Evolutionary conservation across 129 eudicot species (phyloP).

Genomic region (Centrapalus pauciflorus): DNA sequence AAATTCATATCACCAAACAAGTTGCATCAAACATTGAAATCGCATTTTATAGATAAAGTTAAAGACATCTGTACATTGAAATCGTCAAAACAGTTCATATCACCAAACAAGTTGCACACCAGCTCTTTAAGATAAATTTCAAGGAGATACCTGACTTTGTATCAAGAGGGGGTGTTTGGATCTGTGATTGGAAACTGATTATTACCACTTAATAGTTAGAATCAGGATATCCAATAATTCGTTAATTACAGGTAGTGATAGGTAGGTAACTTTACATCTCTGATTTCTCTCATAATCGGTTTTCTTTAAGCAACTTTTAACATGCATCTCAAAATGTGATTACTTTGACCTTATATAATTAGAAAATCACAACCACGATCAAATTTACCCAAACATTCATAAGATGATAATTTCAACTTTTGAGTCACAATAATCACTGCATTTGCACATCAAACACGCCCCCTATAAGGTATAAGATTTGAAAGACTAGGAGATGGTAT

Average conservation of each 20-base stretch:
- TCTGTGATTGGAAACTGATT: slow-evolving; percentile 1
- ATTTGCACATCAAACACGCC: neutral
- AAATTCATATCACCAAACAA: neutral
- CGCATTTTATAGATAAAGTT: neutral
- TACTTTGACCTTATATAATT: neutral
- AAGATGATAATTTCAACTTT: too few relatives aligned
- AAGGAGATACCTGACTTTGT: neutral
- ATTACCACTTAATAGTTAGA: neutral
- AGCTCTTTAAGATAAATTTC: too few relatives aligned
- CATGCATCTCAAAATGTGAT: neutral
- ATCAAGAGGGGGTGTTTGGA: neutral
- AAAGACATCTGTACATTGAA: too few relatives aligned
- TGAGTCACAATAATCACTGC: too few relatives aligned
- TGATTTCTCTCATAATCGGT: neutral
- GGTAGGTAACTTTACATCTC: neutral
- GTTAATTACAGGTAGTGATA: neutral
- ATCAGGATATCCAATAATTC: too few relatives aligned
- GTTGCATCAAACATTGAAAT: too few relatives aligned
- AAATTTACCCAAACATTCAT: neutral
- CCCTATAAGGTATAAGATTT: neutral
- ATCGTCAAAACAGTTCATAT: neutral
- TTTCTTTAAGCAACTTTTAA: slow-evolving; percentile 4
- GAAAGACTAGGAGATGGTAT: too few relatives aligned
- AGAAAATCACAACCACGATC: neutral
- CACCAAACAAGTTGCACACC: neutral